A percentile compares a stretch with the other conserved stretches of the same genome.
Evolutionary conservation across 805 yeast genomes (phyloP).

Genomic region (Metschnikowia matae): DNA sequence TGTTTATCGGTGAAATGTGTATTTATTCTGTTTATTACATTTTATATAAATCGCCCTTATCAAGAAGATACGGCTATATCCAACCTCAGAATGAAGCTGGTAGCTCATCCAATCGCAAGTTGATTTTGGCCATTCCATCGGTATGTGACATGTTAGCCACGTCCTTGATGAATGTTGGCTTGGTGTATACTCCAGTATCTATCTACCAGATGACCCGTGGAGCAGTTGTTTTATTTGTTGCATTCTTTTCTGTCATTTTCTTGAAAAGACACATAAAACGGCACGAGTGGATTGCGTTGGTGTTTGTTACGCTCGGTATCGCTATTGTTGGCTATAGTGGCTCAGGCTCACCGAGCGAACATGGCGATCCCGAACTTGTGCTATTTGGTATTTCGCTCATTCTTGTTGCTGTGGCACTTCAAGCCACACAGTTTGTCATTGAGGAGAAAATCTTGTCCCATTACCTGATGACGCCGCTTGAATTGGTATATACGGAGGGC

Average conservation of each 20-base stretch:
- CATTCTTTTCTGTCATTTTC: conserved; percentile 61
- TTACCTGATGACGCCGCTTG: conserved; percentile 54
- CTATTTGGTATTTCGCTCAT: conserved; percentile 56
- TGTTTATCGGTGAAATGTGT: conserved; percentile 70
- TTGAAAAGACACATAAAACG: conserved; percentile 51
- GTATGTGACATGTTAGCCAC: conserved; percentile 70
- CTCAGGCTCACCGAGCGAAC: conserved; percentile 25
- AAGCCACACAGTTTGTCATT: conserved; percentile 72
- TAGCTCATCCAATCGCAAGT: conserved; percentile 9
- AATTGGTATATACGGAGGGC: conserved; percentile 73
- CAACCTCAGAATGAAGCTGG: conserved; percentile 4
- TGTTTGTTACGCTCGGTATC: conserved; percentile 65
- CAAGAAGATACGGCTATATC: conserved; percentile 10
- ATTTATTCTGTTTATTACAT: conserved; percentile 42
- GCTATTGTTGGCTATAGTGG: conserved; percentile 73
- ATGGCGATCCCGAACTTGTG: conserved; percentile 25
- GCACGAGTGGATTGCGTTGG: conserved; percentile 64
- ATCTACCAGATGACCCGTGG: conserved; percentile 87
- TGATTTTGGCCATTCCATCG: conserved; percentile 53
- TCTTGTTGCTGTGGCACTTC: conserved; percentile 58
- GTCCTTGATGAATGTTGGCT: conserved; percentile 71
- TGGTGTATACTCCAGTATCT: conserved; percentile 71
- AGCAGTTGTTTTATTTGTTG: conserved; percentile 70
- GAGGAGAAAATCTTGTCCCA: conserved; percentile 64
- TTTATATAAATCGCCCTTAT: conserved; percentile 19